Evolutionary conservation across 257 asterid genomes (phyloP).

Genomic region (Perilla frutescens): DNA sequence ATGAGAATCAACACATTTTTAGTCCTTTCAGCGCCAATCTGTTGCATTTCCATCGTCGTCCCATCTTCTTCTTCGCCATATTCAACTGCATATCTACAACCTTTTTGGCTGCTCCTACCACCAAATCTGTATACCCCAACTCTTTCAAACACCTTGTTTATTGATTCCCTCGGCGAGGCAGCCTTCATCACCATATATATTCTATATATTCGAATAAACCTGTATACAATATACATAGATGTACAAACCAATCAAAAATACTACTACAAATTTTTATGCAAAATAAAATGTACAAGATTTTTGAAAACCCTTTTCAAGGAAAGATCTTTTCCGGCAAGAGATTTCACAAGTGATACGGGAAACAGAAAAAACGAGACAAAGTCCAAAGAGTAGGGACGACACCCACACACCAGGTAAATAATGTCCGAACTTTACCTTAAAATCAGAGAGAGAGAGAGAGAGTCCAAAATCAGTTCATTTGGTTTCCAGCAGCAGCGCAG

Average conservation of each 20-base stretch:
- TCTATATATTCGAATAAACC: not conserved
- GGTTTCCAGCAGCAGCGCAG: slow-evolving; percentile 2
- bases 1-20: slow-evolving; percentile 84
- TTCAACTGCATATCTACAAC: slow-evolving; percentile 52
- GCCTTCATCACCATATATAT: slow-evolving; percentile 59
- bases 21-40: slow-evolving; percentile 86
- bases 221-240: slow-evolving; percentile 1
- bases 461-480: not conserved
- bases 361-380: not conserved
- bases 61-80: slow-evolving; percentile 66
- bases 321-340: not conserved
- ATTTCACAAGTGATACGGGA: not conserved
- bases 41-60: slow-evolving; percentile 73
- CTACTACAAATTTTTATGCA: not conserved
- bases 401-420: too few species aligned
- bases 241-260: not conserved
- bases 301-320: slow-evolving; percentile 27
- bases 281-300: not conserved
- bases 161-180: slow-evolving; percentile 65
- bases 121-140: slow-evolving; percentile 71
- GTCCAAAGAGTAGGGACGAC: not conserved
- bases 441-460: not conserved
- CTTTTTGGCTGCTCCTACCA: slow-evolving; percentile 45
- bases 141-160: slow-evolving; percentile 75
- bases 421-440: slow-evolving; percentile 10